Evolutionary conservation across 2,329 filamentous ascomycete genomes (phyloP), one percentile per base, ranked within the genome.

Genomic region (Chrysoporthe puriensis): DNA sequence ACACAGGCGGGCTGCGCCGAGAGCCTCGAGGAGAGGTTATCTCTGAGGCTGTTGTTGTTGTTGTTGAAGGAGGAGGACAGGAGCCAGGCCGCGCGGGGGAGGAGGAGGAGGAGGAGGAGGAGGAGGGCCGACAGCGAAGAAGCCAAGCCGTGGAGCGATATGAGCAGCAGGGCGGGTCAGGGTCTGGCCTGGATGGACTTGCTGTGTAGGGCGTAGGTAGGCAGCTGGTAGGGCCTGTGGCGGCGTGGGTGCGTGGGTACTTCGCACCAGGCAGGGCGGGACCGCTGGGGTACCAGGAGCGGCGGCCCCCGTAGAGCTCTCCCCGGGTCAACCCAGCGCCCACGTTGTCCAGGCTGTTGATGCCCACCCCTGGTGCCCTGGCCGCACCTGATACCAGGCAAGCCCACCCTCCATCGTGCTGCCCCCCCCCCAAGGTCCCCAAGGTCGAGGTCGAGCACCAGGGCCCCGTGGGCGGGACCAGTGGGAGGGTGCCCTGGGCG

Each of bases 111-210:
- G 21, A 21, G 21, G 21, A 21, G 21, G 2, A 26, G 26, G 26
- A 26, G 26, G 26, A 26, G 26, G 26, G 26, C 26, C 26, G 26
- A 26, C 26, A 2, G 26, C 26, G 26, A 26, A 26, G 26, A 26
- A 26, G 26, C 26, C 26, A 26, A 26, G 26, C 26, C 26, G 26
- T 26, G 26, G 26, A 26, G 26, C 26, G 26, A 26, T 26, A 26
- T 26, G 48, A 13, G 48, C 21, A 52, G 21, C 48, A 52, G n/a
- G 48, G n/a, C 48, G 13, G 46, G 16, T 18, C 46, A 21, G 46
- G 48, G n/a, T 50, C 48, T 13, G 11, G 48, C n/a, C 48, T 32
- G 50, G 50, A 34, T 54, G 50, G 50, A 54, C 50, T 54, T 54
- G 16, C 50, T 54, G 21, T 16, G 50, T 54, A 32, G 21, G 50